These are phyloP conservation scores for Beta corolliflora DNA, from an alignment of 179 eudicot species.

Conservation along the genomic window DNA sequence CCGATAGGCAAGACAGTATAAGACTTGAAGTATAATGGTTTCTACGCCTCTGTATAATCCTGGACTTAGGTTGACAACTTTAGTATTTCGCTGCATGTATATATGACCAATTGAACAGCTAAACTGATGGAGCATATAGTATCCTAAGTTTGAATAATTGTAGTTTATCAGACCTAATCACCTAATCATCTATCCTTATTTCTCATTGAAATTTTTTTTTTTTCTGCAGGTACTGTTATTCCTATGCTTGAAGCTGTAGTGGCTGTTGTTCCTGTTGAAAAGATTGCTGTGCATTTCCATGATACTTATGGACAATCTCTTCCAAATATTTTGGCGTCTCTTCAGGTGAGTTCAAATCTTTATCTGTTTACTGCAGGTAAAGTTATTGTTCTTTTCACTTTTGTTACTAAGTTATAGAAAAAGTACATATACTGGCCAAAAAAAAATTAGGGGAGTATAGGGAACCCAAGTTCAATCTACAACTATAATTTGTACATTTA, in stretches of 20 bases:
- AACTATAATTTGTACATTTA: too few relatives aligned
- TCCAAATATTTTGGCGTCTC: constrained; percentile 85
- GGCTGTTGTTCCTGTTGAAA: constrained; percentile 80
- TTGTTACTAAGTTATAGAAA: too few relatives aligned
- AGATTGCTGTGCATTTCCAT: constrained; percentile 95
- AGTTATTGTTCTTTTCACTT: too few relatives aligned
- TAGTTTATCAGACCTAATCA: not conserved
- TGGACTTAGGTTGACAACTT: not conserved
- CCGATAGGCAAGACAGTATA: not conserved
- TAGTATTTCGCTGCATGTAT: not conserved
- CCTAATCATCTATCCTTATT: not conserved
- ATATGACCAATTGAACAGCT: not conserved
- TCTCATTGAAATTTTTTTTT: not conserved
- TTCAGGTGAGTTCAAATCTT: constrained; percentile 60
- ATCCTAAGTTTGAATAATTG: not conserved
- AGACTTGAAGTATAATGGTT: not conserved
- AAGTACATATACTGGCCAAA: too few relatives aligned
- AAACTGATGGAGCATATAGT: not conserved
- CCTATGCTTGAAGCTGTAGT: constrained; percentile 96
- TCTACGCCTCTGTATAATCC: not conserved
- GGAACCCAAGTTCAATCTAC: too few relatives aligned
- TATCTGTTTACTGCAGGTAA: not conserved
- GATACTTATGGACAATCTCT: constrained; percentile 99
- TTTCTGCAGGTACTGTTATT: constrained; percentile 67
- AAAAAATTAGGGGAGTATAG: too few relatives aligned